Base-by-base conservation (phyloP, 306 rosid species). In the Rosa multiflora region DNA sequence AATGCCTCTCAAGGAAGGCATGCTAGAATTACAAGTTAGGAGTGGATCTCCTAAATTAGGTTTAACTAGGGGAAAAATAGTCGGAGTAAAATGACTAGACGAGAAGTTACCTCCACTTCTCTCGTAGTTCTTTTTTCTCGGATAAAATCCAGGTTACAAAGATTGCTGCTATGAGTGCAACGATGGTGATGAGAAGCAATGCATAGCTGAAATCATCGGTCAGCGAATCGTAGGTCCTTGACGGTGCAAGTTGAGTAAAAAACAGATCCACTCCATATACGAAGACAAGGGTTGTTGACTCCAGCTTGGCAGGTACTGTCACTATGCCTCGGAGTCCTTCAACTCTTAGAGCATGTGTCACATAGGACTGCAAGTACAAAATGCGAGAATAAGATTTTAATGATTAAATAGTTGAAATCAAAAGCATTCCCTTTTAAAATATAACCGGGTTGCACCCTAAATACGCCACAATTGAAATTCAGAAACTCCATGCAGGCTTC, bases 151-250 rank as follows among this genome's bases (percentile, higher is more conserved):
- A 93, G 9, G 99, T 93, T 61, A 86, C 90, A 75, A 93, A 91
- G 62, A 95, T 93, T 51, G 98, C 98, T 23, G 89, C 98, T 66
- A 95, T 82, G 58, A 95, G 96, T 5, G 86, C 99, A 73, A 90
- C 94, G 40, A 95, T 95, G 56, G 99, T 95, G 73, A 95, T 77
- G 52, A 95, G 99, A 79, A 95, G 98, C 76, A 95, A 84, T 43
- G 99, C 99, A n/a, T 91, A 95, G 91, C 94, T 95, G 93, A 95
- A 95, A 89, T 95, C 99, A 53, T 95, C 99, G 0, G 99, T 95
- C n/a, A 95, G 91, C 23, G 99, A 91, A 85, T 95, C 99, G 11
- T 95, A 95, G 8, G 97, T 93, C 84, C 81, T 93, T 1, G 99
- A 95, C 23, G 99, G 99, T 47, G 99, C 97, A 14, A 91, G 84